Evolutionary conservation across 768 basidiomycete genomes (phyloP), one percentile per base, ranked within the genome.

Genomic region (Strobilomyces confusus): DNA sequence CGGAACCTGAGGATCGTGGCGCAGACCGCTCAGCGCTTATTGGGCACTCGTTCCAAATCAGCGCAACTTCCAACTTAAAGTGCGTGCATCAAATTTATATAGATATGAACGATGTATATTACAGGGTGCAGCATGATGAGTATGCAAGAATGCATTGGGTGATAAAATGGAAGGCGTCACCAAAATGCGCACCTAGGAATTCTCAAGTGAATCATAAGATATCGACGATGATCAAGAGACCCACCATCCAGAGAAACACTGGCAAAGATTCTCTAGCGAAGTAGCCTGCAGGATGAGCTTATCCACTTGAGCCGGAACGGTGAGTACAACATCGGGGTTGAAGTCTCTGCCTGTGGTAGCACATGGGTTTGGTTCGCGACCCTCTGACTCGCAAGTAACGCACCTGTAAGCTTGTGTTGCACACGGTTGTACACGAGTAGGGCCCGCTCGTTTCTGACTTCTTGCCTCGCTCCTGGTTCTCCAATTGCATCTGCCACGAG

Each of bases 231-330:
- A 29, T 17, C 13, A 12, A 51, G 25, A 12, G 36, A 32, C 54
- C 41, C 63, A 87, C 94, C 93, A 95, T 69, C 94, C 94, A 56
- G 92, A 90, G 76, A 95, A 97, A 64, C 92, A 94, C 68, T 95
- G 95, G 68, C 93, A 97, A 2, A 98, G 81, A 68, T 98, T 97
- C 70, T 98, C 95, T 41, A 98, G 69, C 14, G 91, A 87, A 5
- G 90, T 97, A 5, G 97, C 92, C 69, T 98, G 92, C 57, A 86
- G 80, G 57, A 99, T 98, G 49, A 99, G 76, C 68, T 89, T 87
- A 64, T 94, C 91, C 13, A 99, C 97, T 69, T 99, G 97, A 11
- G 76, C 80, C 23, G 77, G 73, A n/a, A 98, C 89, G 9, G 78
- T 73, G 44, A 98, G 77, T 1, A 77, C 75, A 44, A 83, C 73